Base-by-base conservation (phyloP, 192 early-diverging fungal genomes). In the Kickxella alabastrina region DNA sequence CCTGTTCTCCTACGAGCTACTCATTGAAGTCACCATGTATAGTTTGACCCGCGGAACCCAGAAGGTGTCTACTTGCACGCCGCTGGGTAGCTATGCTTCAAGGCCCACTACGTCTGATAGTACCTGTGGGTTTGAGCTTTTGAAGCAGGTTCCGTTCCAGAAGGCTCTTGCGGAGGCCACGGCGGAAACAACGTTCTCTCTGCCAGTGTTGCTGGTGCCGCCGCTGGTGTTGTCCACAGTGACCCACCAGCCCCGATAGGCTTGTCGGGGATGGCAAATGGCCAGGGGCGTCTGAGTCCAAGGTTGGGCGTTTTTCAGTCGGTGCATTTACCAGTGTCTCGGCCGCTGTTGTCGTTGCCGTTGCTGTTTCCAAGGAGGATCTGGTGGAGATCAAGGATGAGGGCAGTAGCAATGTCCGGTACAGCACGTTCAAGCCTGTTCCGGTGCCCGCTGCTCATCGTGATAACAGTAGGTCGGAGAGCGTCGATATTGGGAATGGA, bases 1-100 rank as follows among this genome's bases (percentile, higher is more conserved):
- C 52, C 37, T 57, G n/a, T 75, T 75, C 50, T 64, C 71, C 3
- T 75, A 75, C 58, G 71, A 75, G 47, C 55, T 75, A 7, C 57
- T 63, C 10, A 43, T 75, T 43, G 57, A 55, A 3, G 71, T 63
- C 27, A 65, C 69, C n/a, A 52, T 73, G 10, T 52, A 52, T 29
- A 65, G 69, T 13, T 32, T 73, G 37, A 45, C 58, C 2, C 53
- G 69, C 17, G 62, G 69, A 12, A 65, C 29, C 6, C 69, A 73
- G 34, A 52, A 31, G 45, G 32, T 73, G 10, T 35, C 45, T 10
- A 73, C 69, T 3, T 57, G 54, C 36, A 73, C 69, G 32, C 58
- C 58, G n/a, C 58, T 73, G 10, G 49, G 68, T 27, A 44, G 54
- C 65, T 28, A 29, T 19, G 28, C 29, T 3, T 28, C 25, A 10